Evolutionary conservation across 2,329 filamentous ascomycete species (phyloP).

Genomic region (Fusarium sp.): DNA sequence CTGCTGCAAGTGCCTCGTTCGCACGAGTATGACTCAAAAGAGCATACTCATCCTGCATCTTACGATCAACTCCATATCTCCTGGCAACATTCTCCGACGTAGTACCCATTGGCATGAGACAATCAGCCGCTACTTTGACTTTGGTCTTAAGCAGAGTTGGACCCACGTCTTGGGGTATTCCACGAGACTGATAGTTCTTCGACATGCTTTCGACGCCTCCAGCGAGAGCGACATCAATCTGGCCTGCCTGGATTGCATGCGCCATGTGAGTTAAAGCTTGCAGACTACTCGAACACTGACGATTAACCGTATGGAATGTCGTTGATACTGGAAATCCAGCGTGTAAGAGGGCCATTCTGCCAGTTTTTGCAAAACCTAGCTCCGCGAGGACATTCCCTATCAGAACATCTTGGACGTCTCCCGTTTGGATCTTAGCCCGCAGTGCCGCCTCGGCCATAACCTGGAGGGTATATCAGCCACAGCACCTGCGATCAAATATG

Average conservation of each 20-base stretch:
- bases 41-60: slow-evolving; percentile 85
- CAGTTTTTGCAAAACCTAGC: slow-evolving; percentile 88
- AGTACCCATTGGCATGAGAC: slow-evolving; percentile 92
- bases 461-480: fast-evolving
- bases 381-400: slow-evolving; percentile 90
- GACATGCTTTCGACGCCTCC: slow-evolving; percentile 98
- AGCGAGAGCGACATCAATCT: slow-evolving; percentile 78
- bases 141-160: slow-evolving; percentile 71
- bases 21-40: slow-evolving; percentile 78
- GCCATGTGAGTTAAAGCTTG: slow-evolving; percentile 80
- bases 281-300: slow-evolving; percentile 84
- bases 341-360: slow-evolving; percentile 87
- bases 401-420: slow-evolving; percentile 77
- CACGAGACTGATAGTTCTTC: slow-evolving; percentile 81
- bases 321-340: slow-evolving; percentile 77
- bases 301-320: slow-evolving; percentile 85
- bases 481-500: fast-evolving
- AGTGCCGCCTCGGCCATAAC: slow-evolving; percentile 42
- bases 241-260: slow-evolving; percentile 77
- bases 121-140: slow-evolving; percentile 78
- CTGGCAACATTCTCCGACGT: slow-evolving; percentile 90
- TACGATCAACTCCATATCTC: slow-evolving; percentile 76
- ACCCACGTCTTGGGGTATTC: slow-evolving; percentile 84
- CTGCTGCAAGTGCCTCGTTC: slow-evolving; percentile 71
- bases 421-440: slow-evolving; percentile 58